A percentile compares a stretch with the other conserved stretches of the same genome.
Evolutionary conservation across 805 yeast genomes (phyloP).

Genomic region (Nakazawaea anatomiae): DNA sequence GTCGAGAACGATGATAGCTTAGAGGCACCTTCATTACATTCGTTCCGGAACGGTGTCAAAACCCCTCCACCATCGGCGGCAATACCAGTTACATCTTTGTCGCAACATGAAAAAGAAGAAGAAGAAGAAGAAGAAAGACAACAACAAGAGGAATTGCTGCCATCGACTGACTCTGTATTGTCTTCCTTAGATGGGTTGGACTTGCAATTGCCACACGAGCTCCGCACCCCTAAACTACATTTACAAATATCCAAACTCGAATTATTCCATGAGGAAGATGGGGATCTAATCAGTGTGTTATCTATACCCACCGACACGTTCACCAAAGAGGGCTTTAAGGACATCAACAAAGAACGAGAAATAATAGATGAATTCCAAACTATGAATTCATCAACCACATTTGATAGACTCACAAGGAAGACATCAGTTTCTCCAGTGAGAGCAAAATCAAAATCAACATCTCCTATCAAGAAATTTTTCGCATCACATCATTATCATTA

Average conservation of each 20-base stretch:
- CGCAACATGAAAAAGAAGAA: too few species aligned
- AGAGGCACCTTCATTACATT: constrained; percentile 6
- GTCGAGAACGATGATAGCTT: neutral
- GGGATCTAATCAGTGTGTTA: too few species aligned
- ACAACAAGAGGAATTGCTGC: too few species aligned
- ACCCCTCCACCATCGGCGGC: neutral
- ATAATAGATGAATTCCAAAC: neutral
- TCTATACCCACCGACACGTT: too few species aligned
- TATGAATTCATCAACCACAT: neutral
- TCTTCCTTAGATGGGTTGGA: too few species aligned
- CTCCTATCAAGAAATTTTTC: constrained; percentile 7
- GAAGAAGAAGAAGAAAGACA: too few species aligned
- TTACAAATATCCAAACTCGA: too few species aligned
- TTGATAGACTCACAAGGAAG: neutral
- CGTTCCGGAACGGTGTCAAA: neutral
- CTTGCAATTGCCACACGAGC: too few species aligned
- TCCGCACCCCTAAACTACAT: too few species aligned
- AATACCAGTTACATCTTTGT: neutral
- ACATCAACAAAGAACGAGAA: neutral
- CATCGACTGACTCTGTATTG: too few species aligned
- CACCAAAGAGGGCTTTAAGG: too few species aligned
- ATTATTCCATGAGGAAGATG: too few species aligned
- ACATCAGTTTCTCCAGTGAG: neutral
- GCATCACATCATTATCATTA: neutral
- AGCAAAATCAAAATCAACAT: neutral